Evolutionary conservation across 768 basidiomycete species (phyloP).

Genomic region (Lactarius hengduanensis): DNA sequence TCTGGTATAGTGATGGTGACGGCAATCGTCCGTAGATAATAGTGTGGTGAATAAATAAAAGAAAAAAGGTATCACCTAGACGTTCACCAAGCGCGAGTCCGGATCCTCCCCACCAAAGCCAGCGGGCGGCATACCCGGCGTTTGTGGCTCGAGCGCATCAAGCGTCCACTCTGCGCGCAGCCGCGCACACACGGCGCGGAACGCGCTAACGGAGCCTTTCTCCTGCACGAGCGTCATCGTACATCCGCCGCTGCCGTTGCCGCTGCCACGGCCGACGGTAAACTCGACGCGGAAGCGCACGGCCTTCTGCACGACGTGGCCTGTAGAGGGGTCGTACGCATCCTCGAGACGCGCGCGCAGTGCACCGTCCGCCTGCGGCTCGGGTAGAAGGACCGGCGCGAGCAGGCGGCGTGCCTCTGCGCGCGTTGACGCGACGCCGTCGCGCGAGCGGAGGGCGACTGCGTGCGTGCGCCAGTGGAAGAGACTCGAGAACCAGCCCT

Average conservation of each 20-base stretch:
- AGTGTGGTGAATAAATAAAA: not conserved
- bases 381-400: slow-evolving; percentile 58
- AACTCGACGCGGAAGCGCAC: slow-evolving; percentile 87
- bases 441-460: slow-evolving; percentile 54
- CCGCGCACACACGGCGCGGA: slow-evolving; percentile 71
- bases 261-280: slow-evolving; percentile 31
- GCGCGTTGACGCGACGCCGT: slow-evolving; percentile 60
- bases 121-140: slow-evolving; percentile 15
- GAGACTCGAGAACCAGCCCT: slow-evolving; percentile 93
- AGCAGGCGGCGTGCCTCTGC: slow-evolving; percentile 62
- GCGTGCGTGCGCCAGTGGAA: slow-evolving; percentile 85
- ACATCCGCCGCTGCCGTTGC: slow-evolving; percentile 45
- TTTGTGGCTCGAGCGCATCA: slow-evolving; percentile 34
- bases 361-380: slow-evolving; percentile 53
- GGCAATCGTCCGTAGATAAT: slow-evolving; percentile 7
- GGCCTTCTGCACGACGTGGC: slow-evolving; percentile 59
- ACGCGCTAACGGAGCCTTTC: slow-evolving; percentile 87
- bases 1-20: slow-evolving; percentile 1
- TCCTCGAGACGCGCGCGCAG: slow-evolving; percentile 57
- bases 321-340: slow-evolving; percentile 40
- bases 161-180: slow-evolving; percentile 67
- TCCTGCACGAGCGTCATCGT: slow-evolving; percentile 80
- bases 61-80: not conserved
- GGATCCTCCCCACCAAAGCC: slow-evolving; percentile 23
- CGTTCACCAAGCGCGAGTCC: slow-evolving; percentile 13